These are phyloP conservation scores for Monilinia fructigena DNA, from an alignment of 2,329 filamentous ascomycete genomes.

Conservation along the genomic window DNA sequence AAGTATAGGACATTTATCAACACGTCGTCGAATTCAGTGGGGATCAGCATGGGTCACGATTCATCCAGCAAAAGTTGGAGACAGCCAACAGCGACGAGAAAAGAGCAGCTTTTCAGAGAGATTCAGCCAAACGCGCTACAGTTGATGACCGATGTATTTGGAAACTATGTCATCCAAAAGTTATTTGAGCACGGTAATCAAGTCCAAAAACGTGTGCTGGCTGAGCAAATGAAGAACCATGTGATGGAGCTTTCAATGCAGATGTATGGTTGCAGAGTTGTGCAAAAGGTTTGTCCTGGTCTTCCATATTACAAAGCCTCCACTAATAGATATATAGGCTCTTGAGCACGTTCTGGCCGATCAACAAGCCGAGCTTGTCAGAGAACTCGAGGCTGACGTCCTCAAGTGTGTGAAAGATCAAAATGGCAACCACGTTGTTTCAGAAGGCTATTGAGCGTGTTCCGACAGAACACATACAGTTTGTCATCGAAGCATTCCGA, in stretches of 20 bases:
- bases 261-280: conserved; percentile 92
- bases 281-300: conserved; percentile 72
- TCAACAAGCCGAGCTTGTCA: conserved; percentile 80
- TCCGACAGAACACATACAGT: conserved; percentile 74
- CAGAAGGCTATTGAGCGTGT: conserved; percentile 88
- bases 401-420: conserved; percentile 77
- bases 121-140: conserved; percentile 81
- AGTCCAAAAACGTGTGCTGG: conserved; percentile 83
- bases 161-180: conserved; percentile 98
- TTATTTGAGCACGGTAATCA: conserved; percentile 96
- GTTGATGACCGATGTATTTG: conserved; percentile 94
- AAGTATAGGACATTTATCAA: conserved; percentile 70
- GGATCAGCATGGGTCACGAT: conserved; percentile 91
- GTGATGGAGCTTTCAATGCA: conserved; percentile 77
- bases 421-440: conserved; percentile 96
- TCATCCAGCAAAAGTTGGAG: conserved; percentile 91
- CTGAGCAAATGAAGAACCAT: conserved; percentile 82
- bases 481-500: conserved; percentile 78
- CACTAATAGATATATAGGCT: conserved; percentile 54
- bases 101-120: conserved; percentile 84
- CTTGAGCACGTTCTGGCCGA: conserved; percentile 89
- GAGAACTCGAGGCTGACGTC: conserved; percentile 76
- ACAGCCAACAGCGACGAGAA: conserved; percentile 95
- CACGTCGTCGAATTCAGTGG: conserved; percentile 93
- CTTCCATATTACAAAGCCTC: neutral